A percentile compares a stretch with the other conserved stretches of the same genome.
Evolutionary conservation across 495 filamentous ascomycete species (phyloP).

Genomic region (Annulohypoxylon moriforme): DNA sequence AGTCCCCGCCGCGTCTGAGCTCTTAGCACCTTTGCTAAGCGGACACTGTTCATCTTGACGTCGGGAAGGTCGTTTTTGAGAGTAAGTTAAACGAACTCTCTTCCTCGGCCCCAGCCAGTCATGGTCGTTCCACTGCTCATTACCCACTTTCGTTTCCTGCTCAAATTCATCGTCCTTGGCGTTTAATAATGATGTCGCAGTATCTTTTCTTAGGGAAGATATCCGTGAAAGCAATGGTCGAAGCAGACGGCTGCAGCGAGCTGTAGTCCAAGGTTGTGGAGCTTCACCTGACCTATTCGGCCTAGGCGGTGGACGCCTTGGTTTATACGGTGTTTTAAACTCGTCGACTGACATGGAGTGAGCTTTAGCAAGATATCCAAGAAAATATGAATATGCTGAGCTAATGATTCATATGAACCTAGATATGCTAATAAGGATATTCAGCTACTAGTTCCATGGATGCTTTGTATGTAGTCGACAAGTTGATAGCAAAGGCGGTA

Average conservation of each 20-base stretch:
- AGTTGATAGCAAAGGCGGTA: neutral
- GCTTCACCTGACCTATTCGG: slow-evolving; percentile 27
- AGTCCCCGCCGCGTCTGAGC: slow-evolving; percentile 11
- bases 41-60: slow-evolving; percentile 12
- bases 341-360: slow-evolving; percentile 25
- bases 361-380: slow-evolving; percentile 13
- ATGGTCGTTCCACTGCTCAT: slow-evolving; percentile 21
- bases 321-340: slow-evolving; percentile 28
- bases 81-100: slow-evolving; percentile 46
- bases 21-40: neutral
- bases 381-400: slow-evolving; percentile 9
- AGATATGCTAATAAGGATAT: neutral
- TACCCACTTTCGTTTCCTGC: slow-evolving; percentile 14
- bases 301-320: slow-evolving; percentile 27
- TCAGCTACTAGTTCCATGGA: slow-evolving; percentile 5
- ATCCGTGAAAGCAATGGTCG: slow-evolving; percentile 66
- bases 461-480: neutral
- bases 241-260: slow-evolving; percentile 66
- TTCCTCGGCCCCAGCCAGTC: slow-evolving; percentile 46
- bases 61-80: slow-evolving; percentile 34
- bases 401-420: slow-evolving; percentile 16
- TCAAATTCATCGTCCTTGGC: slow-evolving; percentile 10
- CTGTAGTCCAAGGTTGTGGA: slow-evolving; percentile 63
- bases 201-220: slow-evolving; percentile 60
- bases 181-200: slow-evolving; percentile 3